Percentiles rank a stretch among this genome's conserved stretches.
Evolutionary conservation across 108 stramenopile genomes (phyloP).

Genomic region (Cyclotella choctawhatcheeana): DNA sequence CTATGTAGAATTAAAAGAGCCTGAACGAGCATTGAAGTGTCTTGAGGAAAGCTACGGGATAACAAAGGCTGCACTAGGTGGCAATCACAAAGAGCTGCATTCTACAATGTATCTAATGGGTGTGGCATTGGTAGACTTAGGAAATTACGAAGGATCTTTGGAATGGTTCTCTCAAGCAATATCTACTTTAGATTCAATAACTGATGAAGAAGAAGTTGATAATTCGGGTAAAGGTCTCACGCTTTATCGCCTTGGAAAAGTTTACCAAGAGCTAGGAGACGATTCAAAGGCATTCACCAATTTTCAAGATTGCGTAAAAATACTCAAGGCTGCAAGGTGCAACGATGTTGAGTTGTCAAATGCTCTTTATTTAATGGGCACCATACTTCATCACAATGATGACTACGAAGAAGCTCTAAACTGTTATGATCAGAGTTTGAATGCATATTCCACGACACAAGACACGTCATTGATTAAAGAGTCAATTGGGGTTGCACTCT

Average conservation of each 20-base stretch:
- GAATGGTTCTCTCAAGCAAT: conserved; percentile 36
- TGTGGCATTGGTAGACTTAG: conserved; percentile 35
- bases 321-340: conserved; percentile 22
- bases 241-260: conserved; percentile 39
- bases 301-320: conserved; percentile 31
- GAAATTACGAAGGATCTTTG: conserved; percentile 30
- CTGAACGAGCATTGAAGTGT: conserved; percentile 45
- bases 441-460: conserved; percentile 28
- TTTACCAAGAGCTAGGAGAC: conserved; percentile 30
- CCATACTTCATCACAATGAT: conserved; percentile 23
- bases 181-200: conserved; percentile 17
- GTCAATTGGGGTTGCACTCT: conserved; percentile 48
- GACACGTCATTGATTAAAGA: too few species aligned
- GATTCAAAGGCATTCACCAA: conserved; percentile 25
- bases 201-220: conserved; percentile 28
- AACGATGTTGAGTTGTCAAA: conserved; percentile 49
- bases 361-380: conserved; percentile 51
- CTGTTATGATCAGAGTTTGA: conserved; percentile 55
- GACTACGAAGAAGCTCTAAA: conserved; percentile 48
- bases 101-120: conserved; percentile 51
- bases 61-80: conserved; percentile 40
- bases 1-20: conserved; percentile 36
- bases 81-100: conserved; percentile 41
- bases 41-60: conserved; percentile 48
- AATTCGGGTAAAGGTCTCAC: conserved; percentile 25